These are phyloP conservation scores for Brettanomyces nanus DNA, from an alignment of 805 yeast species.

Conservation along the genomic window DNA sequence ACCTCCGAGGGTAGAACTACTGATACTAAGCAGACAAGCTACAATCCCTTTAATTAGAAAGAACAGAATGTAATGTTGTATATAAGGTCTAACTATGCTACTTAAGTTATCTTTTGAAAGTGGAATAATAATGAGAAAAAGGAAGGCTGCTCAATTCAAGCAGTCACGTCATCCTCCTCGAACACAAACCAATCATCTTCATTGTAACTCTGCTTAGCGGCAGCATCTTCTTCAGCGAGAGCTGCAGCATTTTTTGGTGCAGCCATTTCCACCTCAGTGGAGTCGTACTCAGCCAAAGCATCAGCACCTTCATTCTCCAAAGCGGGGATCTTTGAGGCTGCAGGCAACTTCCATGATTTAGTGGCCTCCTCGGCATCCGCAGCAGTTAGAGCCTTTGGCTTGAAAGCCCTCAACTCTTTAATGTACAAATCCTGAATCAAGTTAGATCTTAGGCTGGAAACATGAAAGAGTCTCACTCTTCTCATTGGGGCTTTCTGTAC, in stretches of 20 bases:
- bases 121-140: too few species aligned
- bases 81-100: too few species aligned
- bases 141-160: too few species aligned
- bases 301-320: slow-evolving; percentile 60
- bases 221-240: slow-evolving; percentile 30
- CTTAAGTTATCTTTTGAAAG: too few species aligned
- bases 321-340: slow-evolving; percentile 67
- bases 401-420: slow-evolving; percentile 80
- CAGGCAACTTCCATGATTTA: slow-evolving; percentile 76
- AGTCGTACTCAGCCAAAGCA: slow-evolving; percentile 60
- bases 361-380: slow-evolving; percentile 73
- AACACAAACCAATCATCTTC: slow-evolving; percentile 76
- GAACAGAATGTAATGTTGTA: too few species aligned
- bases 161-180: slow-evolving; percentile 50
- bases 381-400: slow-evolving; percentile 68
- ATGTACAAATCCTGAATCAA: slow-evolving; percentile 79
- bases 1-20: too few species aligned
- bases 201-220: slow-evolving; percentile 33
- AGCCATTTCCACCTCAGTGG: slow-evolving; percentile 67
- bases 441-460: slow-evolving; percentile 30
- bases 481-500: slow-evolving; percentile 6
- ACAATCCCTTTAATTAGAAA: too few species aligned
- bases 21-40: too few species aligned
- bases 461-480: slow-evolving; percentile 22
- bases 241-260: slow-evolving; percentile 40